A percentile compares a stretch with the other conserved stretches of the same genome.
Evolutionary conservation across 2,329 filamentous ascomycete species (phyloP).

Genomic region (Aspergillus jensenii): DNA sequence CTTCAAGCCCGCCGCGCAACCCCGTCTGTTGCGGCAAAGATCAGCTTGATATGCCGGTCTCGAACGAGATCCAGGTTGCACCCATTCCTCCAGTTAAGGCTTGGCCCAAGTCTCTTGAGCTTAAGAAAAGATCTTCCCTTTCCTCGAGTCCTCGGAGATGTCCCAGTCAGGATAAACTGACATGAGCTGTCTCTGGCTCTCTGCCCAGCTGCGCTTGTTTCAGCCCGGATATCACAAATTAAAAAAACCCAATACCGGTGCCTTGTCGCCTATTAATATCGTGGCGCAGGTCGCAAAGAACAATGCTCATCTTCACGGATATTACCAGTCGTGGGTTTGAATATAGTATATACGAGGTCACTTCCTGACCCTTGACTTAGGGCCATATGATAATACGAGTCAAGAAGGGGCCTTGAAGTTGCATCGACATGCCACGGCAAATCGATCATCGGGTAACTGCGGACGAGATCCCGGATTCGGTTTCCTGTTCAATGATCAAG

Average conservation of each 20-base stretch:
- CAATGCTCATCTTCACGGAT: too few species aligned
- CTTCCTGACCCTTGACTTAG: background rate
- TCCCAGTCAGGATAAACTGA: background rate
- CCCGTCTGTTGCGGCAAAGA: background rate
- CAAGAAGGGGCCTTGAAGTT: background rate
- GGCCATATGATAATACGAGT: too few species aligned
- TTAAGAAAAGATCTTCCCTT: background rate
- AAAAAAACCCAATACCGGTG: background rate
- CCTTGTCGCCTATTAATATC: background rate
- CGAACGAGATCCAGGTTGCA: conserved; percentile 1
- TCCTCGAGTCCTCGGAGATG: background rate
- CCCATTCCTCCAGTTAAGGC: background rate
- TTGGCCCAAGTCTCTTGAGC: conserved; percentile 7
- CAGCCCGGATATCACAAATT: background rate
- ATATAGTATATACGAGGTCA: background rate
- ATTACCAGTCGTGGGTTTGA: background rate
- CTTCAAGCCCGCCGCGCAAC: background rate
- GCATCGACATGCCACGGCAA: too few species aligned
- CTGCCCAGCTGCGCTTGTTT: conserved; percentile 5
- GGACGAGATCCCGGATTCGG: too few species aligned
- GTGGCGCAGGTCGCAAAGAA: background rate
- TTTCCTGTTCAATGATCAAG: background rate
- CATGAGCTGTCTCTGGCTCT: background rate
- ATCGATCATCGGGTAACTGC: too few species aligned
- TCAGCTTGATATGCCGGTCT: background rate